Percentiles rank a stretch among this genome's conserved stretches.
phyloP scores from a whole-genome alignment of 495 filamentous ascomycete genomes.

The Aspergillus sclerotiicarbonarius region DNA sequence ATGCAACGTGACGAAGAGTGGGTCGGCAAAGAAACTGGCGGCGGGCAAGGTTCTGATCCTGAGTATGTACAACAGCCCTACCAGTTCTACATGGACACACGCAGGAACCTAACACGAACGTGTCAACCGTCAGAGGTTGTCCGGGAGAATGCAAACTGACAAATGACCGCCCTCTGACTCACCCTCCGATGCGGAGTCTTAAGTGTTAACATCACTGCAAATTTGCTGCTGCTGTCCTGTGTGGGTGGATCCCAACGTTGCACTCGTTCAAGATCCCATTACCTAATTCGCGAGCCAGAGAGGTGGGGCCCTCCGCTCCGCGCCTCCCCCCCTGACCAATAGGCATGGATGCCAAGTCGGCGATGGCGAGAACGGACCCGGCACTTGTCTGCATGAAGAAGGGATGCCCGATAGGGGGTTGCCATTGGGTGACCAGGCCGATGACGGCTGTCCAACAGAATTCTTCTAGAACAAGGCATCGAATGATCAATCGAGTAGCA shows the following conservation, averaged over 20 bases:
- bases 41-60: neutral
- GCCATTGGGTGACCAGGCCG: conserved; percentile 8
- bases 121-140: neutral
- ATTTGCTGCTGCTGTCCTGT: neutral
- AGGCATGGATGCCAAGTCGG: neutral
- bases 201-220: neutral
- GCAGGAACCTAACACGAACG: neutral
- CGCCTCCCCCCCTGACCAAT: neutral
- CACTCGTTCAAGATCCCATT: neutral
- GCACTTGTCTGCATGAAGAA: neutral
- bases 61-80: neutral
- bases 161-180: neutral
- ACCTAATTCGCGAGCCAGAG: neutral
- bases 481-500: no score
- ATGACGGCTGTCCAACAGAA: no score
- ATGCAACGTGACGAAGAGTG: neutral
- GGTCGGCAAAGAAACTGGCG: neutral
- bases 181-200: neutral
- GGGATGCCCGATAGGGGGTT: neutral
- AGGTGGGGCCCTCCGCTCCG: neutral
- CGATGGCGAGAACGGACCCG: neutral
- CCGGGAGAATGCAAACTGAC: neutral
- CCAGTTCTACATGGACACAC: neutral
- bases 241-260: neutral
- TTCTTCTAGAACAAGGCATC: no score